A percentile compares a stretch with the other conserved stretches of the same genome.
These are phyloP conservation scores for Pyrenophora seminiperda DNA, from an alignment of 2,329 filamentous ascomycete species.

Conservation along the genomic window DNA sequence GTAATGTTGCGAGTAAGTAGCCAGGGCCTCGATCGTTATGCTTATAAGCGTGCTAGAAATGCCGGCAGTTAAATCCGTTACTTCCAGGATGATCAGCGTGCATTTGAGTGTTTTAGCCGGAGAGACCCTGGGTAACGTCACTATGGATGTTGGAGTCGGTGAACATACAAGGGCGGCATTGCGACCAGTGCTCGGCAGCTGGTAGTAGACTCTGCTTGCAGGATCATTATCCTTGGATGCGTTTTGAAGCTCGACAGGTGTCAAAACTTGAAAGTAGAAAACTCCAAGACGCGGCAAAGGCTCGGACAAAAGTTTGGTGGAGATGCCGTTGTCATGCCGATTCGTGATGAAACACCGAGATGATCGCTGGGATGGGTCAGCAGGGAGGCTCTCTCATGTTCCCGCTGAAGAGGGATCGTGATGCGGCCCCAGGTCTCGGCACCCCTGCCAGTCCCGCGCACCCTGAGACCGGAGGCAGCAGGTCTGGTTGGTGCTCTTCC, in stretches of 20 bases:
- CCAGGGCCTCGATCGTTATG: background rate
- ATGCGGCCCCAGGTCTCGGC: conserved; percentile 27
- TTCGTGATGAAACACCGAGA: conserved; percentile 30
- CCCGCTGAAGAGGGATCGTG: conserved; percentile 33
- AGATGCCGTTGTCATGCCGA: conserved; percentile 33
- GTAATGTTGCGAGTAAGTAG: background rate
- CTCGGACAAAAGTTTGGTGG: conserved; percentile 21
- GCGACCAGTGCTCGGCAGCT: no score
- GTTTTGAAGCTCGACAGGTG: background rate
- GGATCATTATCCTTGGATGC: background rate
- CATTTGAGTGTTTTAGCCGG: conserved; percentile 27
- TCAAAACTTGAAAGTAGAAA: background rate
- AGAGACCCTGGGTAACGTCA: conserved; percentile 11
- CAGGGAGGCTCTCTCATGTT: conserved; percentile 28
- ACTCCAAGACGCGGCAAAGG: conserved; percentile 3
- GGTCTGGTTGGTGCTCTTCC: conserved; percentile 27
- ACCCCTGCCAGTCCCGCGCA: conserved; percentile 38
- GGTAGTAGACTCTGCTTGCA: no score
- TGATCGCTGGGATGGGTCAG: conserved; percentile 34
- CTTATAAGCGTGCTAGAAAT: background rate
- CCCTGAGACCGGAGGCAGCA: conserved; percentile 33
- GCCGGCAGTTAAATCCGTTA: background rate
- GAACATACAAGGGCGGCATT: background rate
- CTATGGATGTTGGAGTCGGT: background rate
- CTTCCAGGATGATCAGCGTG: conserved; percentile 26